Evolutionary conservation across 164 flowering plant species (phyloP).

Genomic region (Malania oleifera): DNA sequence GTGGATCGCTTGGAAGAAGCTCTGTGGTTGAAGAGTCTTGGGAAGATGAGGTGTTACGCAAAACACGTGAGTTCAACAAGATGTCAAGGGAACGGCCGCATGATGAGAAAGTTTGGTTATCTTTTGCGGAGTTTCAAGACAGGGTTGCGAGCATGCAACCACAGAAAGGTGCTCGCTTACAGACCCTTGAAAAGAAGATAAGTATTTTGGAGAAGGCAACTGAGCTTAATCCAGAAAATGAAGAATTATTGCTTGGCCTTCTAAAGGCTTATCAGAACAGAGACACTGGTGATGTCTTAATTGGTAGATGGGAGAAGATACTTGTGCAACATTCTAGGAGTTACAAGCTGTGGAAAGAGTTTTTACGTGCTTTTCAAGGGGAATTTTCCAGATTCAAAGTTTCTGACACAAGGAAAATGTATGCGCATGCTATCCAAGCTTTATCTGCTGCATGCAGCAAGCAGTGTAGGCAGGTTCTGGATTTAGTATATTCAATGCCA

Average conservation of each 20-base stretch:
- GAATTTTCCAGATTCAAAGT: conserved; percentile 94
- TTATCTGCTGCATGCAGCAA: conserved; percentile 65
- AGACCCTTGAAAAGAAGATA: conserved; percentile 87
- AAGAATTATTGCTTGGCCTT: conserved; percentile 66
- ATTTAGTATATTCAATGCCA: conserved; percentile 13
- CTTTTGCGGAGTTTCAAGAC: conserved; percentile 87
- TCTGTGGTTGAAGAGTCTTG: conserved; percentile 67
- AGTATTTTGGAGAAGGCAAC: conserved; percentile 87
- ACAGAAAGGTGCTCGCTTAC: conserved; percentile 88
- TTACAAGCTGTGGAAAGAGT: conserved; percentile 83
- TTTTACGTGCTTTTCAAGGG: conserved; percentile 64
- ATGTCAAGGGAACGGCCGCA: conserved; percentile 75
- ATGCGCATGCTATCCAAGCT: conserved; percentile 83
- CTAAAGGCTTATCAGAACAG: conserved; percentile 71
- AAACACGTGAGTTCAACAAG: conserved; percentile 60
- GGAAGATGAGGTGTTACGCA: conserved; percentile 84
- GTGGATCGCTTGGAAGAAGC: conserved; percentile 10
- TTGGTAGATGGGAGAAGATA: conserved; percentile 79
- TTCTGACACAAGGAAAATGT: conserved; percentile 74
- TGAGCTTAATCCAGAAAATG: conserved; percentile 83
- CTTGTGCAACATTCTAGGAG: conserved; percentile 75
- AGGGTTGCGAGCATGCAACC: conserved; percentile 69
- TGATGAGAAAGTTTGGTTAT: conserved; percentile 76
- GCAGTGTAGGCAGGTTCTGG: conserved; percentile 95
- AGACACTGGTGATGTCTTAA: conserved; percentile 59